Percentiles rank a stretch among this genome's conserved stretches.
These are phyloP conservation scores for Alternaria sp. DNA, from an alignment of 2,329 filamentous ascomycete species.

Conservation along the genomic window DNA sequence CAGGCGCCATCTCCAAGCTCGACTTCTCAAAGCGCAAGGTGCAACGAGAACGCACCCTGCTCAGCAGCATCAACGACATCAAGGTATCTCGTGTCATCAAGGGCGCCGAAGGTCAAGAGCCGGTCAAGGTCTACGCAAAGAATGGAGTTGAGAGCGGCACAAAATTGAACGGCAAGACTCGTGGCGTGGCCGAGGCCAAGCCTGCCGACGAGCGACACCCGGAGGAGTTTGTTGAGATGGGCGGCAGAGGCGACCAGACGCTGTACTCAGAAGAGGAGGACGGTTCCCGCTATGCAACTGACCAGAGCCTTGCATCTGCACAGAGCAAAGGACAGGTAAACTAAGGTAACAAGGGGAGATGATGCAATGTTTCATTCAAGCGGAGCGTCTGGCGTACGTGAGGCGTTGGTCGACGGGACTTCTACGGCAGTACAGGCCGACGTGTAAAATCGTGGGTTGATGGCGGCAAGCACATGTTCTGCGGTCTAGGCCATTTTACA, in stretches of 20 bases:
- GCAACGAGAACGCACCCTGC: conserved; percentile 81
- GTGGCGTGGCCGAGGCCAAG: conserved; percentile 62
- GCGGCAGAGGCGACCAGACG: conserved; percentile 82
- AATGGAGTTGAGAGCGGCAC: conserved; percentile 39
- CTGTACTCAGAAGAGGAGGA: conserved; percentile 72
- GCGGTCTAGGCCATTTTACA: not conserved
- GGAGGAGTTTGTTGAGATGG: conserved; percentile 82
- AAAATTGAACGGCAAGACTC: conserved; percentile 23
- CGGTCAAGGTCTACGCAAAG: conserved; percentile 54
- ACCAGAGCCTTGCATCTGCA: conserved; percentile 25
- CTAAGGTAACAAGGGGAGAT: not conserved
- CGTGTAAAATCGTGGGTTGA: conserved; percentile 28
- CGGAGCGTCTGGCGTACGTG: conserved; percentile 18
- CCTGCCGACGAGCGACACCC: conserved; percentile 74
- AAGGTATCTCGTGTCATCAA: conserved; percentile 67
- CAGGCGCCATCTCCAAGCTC: conserved; percentile 81
- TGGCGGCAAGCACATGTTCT: not conserved
- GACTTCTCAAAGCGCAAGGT: conserved; percentile 86
- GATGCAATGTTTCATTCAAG: not conserved
- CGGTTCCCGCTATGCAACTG: conserved; percentile 50
- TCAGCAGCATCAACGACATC: conserved; percentile 83
- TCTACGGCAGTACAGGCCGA: conserved; percentile 8
- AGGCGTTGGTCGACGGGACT: conserved; percentile 27
- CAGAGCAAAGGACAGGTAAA: conserved; percentile 12
- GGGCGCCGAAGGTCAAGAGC: conserved; percentile 60